These are phyloP conservation scores for Fraxinus sp. DNA, from an alignment of 305 asterid species.

Conservation along the genomic window DNA sequence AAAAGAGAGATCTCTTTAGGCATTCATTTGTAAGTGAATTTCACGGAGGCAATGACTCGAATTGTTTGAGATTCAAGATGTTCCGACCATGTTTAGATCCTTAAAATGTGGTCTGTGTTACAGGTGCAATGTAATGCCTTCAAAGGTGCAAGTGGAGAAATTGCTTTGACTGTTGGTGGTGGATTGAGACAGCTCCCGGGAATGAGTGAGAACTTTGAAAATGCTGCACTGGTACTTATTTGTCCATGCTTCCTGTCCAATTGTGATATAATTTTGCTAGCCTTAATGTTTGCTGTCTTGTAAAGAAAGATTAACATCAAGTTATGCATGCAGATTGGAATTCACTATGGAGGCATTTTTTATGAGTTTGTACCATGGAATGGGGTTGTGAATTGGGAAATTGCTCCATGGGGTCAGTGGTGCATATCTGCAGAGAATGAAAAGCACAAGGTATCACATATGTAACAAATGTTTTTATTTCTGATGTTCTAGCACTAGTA, in stretches of 20 bases:
- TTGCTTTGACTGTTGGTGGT: conserved; percentile 77
- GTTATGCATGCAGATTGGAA: conserved; percentile 61
- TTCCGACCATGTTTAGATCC: not conserved
- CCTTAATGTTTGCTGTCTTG: conserved; percentile 5
- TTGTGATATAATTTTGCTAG: not conserved
- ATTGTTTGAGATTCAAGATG: not conserved
- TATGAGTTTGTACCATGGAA: conserved; percentile 95
- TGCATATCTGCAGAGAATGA: conserved; percentile 73
- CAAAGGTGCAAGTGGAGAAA: conserved; percentile 85
- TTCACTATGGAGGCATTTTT: conserved; percentile 76
- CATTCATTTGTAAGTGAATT: not conserved
- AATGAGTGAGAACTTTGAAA: conserved; percentile 57
- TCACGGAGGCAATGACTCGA: not conserved
- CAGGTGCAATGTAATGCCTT: conserved; percentile 91
- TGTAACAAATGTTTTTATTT: not conserved
- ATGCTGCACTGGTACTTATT: conserved; percentile 77
- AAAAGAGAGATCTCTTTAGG: not conserved
- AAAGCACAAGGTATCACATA: conserved; percentile 52
- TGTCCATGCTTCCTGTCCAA: conserved; percentile 19
- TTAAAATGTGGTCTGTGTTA: conserved; percentile 19
- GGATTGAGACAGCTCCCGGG: conserved; percentile 90
- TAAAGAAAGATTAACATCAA: conserved; percentile 11
- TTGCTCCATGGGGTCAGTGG: conserved; percentile 89
- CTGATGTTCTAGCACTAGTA: not conserved
- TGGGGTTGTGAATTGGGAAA: conserved; percentile 83